Conservation (phyloP, 768 basidiomycete genomes). For the Hypsizygus marmoreus region DNA sequence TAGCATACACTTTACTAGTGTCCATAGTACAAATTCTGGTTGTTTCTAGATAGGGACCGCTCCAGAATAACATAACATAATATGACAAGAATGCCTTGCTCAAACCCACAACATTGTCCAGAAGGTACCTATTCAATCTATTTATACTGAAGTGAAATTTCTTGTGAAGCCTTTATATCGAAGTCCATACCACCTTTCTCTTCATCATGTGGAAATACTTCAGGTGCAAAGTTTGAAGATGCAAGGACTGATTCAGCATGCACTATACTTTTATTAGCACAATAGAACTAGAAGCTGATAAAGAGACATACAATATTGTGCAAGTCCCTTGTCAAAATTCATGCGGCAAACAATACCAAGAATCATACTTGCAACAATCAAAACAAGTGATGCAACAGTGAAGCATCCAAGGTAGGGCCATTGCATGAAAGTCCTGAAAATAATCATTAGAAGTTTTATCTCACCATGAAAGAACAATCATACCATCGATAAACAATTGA, state of each 20-base stretch:
- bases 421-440: constrained; percentile 44
- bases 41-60: no score
- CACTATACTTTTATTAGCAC: constrained; percentile 24
- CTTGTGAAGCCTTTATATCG: constrained; percentile 7
- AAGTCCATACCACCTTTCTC: constrained; percentile 15
- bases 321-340: constrained; percentile 57
- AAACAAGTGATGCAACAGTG: constrained; percentile 44
- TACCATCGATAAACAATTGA: constrained; percentile 47
- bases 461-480: no score
- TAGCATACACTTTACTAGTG: no score
- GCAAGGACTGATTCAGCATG: constrained; percentile 41
- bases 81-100: no score
- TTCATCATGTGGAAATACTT: constrained; percentile 37
- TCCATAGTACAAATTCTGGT: no score
- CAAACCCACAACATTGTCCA: no score
- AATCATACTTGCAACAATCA: constrained; percentile 41
- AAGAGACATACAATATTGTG: constrained; percentile 50
- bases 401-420: constrained; percentile 53
- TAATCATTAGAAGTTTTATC: constrained; percentile 9
- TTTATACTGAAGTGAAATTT: no score
- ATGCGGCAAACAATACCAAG: constrained; percentile 51
- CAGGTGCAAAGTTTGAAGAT: constrained; percentile 38
- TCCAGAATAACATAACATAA: no score
- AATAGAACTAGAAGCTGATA: not conserved
- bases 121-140: no score